Evolutionary conservation across 1,139 yeast species (phyloP).

Genomic region (Lodderomyces elongisporus): DNA sequence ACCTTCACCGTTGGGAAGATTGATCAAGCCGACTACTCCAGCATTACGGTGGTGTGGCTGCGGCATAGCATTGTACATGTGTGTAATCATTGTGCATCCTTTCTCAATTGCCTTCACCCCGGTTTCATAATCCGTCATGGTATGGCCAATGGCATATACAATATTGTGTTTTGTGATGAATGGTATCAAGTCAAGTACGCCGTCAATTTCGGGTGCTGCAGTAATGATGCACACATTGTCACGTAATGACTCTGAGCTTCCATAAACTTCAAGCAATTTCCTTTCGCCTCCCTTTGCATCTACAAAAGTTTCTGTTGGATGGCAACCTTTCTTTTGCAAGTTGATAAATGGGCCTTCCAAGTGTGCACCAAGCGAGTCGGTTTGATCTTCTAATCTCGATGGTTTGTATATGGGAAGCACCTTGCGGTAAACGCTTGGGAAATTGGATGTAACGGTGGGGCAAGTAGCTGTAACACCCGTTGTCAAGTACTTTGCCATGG

Average conservation of each 20-base stretch:
- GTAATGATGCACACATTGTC: constrained; percentile 50
- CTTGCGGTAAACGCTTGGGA: constrained; percentile 47
- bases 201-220: constrained; percentile 60
- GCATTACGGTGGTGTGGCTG: constrained; percentile 62
- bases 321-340: constrained; percentile 56
- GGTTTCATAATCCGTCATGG: constrained; percentile 45
- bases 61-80: constrained; percentile 65
- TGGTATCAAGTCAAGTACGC: constrained; percentile 48
- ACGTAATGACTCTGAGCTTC: constrained; percentile 34
- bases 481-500: constrained; percentile 44
- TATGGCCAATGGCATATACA: constrained; percentile 55
- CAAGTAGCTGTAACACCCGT: constrained; percentile 59
- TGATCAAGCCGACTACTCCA: constrained; percentile 54
- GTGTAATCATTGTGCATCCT: constrained; percentile 61
- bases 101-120: constrained; percentile 45
- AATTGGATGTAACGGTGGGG: constrained; percentile 58
- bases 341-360: constrained; percentile 61
- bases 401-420: constrained; percentile 46
- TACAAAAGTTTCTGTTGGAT: constrained; percentile 53
- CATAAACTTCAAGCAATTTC: constrained; percentile 42
- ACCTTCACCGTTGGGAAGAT: constrained; percentile 36
- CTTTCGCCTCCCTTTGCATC: constrained; percentile 38
- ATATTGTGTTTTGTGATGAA: constrained; percentile 30
- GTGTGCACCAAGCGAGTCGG: constrained; percentile 61
- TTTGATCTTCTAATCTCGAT: constrained; percentile 29